Base-by-base conservation (phyloP, 2,329 filamentous ascomycete genomes). In the Sclerotinia subarctica region DNA sequence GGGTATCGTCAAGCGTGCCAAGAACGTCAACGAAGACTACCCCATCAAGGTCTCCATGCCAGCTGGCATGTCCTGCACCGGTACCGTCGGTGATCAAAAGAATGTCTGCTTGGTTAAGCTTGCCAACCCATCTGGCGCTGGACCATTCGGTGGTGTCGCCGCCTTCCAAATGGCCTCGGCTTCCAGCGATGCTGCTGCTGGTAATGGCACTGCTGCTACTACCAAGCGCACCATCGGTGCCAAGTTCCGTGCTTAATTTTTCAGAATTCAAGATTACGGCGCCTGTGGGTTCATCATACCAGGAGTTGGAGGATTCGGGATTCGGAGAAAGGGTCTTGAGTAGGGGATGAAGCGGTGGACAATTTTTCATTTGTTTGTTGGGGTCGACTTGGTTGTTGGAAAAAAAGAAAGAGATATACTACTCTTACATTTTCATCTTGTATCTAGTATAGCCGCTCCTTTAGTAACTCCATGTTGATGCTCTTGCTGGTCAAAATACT, bases 71-170 rank as follows among this genome's bases (percentile, higher is more conserved):
- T 73, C 78, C 62, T 90, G 87, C 79, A 86, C 84, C 21, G 87
- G 87, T 58, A 85, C 81, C 49, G 85, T 87, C 10, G 86, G 84
- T 26, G 87, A 86, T 52, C 82, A 88, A 78, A 75, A 80, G 46
- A 85, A 86, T 71, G 82, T 88, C 73, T 90, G 87, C 79, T 81
- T 89, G 70, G 85, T 89, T 60, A 83, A 86, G 46, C 88, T 87
- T 79, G 79, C 86, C 79, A 90, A 90, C 78, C 81, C 80, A 1
- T 86, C 86, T 44, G 78, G 81, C 56, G 86, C 86, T 52, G 86
- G 87, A 26, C 86, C 87, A 46, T 90, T 89, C 73, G 87, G 87
- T 68, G 86, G 86, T 66, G 84, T 86, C 70, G 81, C 87, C 42
- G 84, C 84, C 11, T 81, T 87, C 21, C 85, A 87, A 76, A 82